phyloP scores from a whole-genome alignment of 805 yeast species.

The Wickerhamiella galacta region DNA sequence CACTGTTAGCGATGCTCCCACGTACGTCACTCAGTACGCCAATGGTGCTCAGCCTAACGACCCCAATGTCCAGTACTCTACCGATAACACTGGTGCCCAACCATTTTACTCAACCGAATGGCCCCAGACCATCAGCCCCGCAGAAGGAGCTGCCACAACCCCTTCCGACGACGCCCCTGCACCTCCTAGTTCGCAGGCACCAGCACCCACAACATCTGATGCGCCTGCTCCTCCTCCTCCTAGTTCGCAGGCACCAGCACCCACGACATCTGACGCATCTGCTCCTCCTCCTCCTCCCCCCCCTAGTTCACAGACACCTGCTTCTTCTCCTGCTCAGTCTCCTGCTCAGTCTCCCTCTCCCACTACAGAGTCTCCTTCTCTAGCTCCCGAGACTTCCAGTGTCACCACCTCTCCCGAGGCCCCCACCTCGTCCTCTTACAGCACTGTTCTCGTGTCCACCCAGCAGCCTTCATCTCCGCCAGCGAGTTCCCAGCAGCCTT shows the following conservation, averaged over 20 bases:
- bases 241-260: slow-evolving; percentile 3
- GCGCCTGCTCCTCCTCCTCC: neutral
- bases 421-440: slow-evolving; percentile 17
- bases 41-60: slow-evolving; percentile 6
- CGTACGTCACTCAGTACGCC: slow-evolving; percentile 12
- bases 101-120: slow-evolving; percentile 9
- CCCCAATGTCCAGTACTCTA: slow-evolving; percentile 5
- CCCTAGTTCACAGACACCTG: too few species aligned
- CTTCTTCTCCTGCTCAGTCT: slow-evolving; percentile 15
- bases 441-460: slow-evolving; percentile 13
- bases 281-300: slow-evolving; percentile 16
- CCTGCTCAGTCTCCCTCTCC: slow-evolving; percentile 14
- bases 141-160: slow-evolving; percentile 8
- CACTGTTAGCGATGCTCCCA: slow-evolving; percentile 11
- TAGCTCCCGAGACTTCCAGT: slow-evolving; percentile 14
- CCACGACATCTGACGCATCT: slow-evolving; percentile 15
- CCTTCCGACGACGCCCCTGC: slow-evolving; percentile 9
- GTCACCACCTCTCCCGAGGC: slow-evolving; percentile 19
- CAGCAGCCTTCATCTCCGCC: slow-evolving; percentile 16
- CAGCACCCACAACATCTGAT: slow-evolving; percentile 1
- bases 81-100: slow-evolving; percentile 5
- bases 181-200: slow-evolving; percentile 14
- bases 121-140: slow-evolving; percentile 11
- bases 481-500: slow-evolving; percentile 16
- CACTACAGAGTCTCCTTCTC: slow-evolving; percentile 10